Conservation (phyloP, 352 stramenopile genomes). For the Aphanomyces astaci region DNA sequence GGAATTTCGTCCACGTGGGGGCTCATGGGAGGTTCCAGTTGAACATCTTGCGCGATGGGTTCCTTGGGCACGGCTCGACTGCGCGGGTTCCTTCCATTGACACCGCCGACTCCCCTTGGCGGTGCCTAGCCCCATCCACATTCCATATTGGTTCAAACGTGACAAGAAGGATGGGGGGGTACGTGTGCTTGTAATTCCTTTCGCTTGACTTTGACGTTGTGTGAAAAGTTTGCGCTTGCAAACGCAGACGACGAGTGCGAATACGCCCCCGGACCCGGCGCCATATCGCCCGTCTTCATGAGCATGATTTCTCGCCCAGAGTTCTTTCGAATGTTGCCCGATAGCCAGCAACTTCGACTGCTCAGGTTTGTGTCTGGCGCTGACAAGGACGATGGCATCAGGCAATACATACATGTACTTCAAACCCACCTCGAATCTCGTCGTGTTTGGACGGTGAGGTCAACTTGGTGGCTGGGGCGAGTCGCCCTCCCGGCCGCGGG, state of each 20-base stretch:
- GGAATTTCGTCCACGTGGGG: neutral
- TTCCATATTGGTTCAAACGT: no score
- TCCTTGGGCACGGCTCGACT: neutral
- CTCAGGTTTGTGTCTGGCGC: constrained; percentile 60
- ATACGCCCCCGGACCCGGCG: constrained; percentile 62
- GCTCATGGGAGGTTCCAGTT: neutral
- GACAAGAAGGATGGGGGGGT: neutral
- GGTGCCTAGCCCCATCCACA: neutral
- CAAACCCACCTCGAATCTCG: constrained; percentile 40
- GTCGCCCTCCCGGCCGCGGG: constrained; percentile 47
- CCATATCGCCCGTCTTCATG: constrained; percentile 55
- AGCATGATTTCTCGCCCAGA: constrained; percentile 67
- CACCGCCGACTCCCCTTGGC: neutral
- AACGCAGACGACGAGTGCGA: constrained; percentile 63
- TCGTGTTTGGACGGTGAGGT: constrained; percentile 33
- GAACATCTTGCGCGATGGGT: neutral
- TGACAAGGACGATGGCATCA: neutral
- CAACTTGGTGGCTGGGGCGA: constrained; percentile 46
- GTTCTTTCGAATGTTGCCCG: constrained; percentile 62
- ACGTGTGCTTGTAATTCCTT: constrained; percentile 17
- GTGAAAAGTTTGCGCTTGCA: constrained; percentile 40
- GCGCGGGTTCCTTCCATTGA: neutral
- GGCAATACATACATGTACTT: no score
- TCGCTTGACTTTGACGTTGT: constrained; percentile 54
- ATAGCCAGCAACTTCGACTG: constrained; percentile 73